phyloP scores from a whole-genome alignment of 1,139 yeast species.

The Zygosaccharomyces pseudobailii region DNA sequence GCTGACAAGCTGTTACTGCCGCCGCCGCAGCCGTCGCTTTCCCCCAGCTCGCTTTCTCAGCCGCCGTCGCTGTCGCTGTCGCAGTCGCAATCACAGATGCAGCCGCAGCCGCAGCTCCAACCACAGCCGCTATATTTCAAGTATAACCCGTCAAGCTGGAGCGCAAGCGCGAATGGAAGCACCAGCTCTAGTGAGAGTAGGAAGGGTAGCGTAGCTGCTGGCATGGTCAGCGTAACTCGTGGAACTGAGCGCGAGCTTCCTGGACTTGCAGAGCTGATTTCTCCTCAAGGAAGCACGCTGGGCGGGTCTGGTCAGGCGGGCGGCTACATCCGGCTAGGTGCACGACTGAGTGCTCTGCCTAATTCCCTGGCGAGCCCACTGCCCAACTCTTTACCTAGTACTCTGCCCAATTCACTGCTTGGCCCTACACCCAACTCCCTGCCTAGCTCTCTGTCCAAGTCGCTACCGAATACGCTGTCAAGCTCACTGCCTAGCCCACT shows the following conservation, averaged over 20 bases:
- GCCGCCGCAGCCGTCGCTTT: conserved; percentile 4
- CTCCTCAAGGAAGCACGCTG: not conserved
- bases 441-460: not conserved
- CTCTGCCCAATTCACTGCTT: not conserved
- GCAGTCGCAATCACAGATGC: conserved; percentile 3
- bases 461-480: too few species aligned
- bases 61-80: conserved; percentile 2
- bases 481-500: not conserved
- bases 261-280: not conserved
- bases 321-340: not conserved
- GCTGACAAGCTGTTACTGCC: not conserved
- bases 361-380: not conserved
- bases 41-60: conserved; percentile 1
- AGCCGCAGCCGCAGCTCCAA: conserved; percentile 4
- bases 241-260: not conserved
- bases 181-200: not conserved
- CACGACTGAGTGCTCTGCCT: not conserved
- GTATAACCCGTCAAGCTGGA: conserved; percentile 1
- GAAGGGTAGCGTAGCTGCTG: not conserved
- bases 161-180: conserved; percentile 3
- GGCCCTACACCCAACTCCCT: not conserved
- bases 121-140: conserved; percentile 7
- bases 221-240: not conserved
- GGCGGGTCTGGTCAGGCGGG: not conserved
- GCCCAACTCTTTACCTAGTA: not conserved